Evolutionary conservation across 176 grass and related monocot species (phyloP).

Genomic region (Triticum monococcum): DNA sequence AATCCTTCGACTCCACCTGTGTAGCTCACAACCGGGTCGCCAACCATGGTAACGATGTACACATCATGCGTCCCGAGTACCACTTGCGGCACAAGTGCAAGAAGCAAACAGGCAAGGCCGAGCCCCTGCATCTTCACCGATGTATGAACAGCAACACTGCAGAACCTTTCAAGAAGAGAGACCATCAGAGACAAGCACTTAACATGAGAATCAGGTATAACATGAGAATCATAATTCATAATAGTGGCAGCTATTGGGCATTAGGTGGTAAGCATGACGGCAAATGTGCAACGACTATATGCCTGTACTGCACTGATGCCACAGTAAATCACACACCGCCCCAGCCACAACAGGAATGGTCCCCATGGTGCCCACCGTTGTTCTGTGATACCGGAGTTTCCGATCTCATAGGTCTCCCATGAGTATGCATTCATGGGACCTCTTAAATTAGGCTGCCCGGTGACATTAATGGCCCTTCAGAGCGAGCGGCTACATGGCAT

Average conservation of each 20-base stretch:
- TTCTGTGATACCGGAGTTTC: slow-evolving; percentile 26
- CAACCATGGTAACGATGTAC: slow-evolving; percentile 88
- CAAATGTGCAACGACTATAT: slow-evolving; percentile 3
- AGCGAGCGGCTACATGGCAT: slow-evolving; percentile 20
- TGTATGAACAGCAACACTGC: neutral
- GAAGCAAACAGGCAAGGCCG: slow-evolving; percentile 40
- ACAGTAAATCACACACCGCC: neutral
- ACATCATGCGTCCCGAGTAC: slow-evolving; percentile 73
- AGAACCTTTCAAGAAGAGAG: slow-evolving; percentile 17
- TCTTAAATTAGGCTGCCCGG: slow-evolving; percentile 22
- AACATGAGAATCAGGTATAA: neutral
- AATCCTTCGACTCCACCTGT: slow-evolving; percentile 71
- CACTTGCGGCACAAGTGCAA: slow-evolving; percentile 45
- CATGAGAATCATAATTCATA: neutral
- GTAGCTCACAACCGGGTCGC: slow-evolving; percentile 87
- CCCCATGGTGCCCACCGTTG: neutral
- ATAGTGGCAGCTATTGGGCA: neutral
- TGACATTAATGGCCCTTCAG: slow-evolving; percentile 21
- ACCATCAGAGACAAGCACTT: slow-evolving; percentile 7
- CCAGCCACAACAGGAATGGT: neutral
- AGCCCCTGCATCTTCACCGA: slow-evolving; percentile 53
- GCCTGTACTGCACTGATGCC: neutral
- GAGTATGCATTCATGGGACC: slow-evolving; percentile 33
- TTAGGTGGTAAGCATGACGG: neutral
- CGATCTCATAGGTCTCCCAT: slow-evolving; percentile 24